Conservation (phyloP, 257 asterid species). For the Osmanthus fragrans region DNA sequence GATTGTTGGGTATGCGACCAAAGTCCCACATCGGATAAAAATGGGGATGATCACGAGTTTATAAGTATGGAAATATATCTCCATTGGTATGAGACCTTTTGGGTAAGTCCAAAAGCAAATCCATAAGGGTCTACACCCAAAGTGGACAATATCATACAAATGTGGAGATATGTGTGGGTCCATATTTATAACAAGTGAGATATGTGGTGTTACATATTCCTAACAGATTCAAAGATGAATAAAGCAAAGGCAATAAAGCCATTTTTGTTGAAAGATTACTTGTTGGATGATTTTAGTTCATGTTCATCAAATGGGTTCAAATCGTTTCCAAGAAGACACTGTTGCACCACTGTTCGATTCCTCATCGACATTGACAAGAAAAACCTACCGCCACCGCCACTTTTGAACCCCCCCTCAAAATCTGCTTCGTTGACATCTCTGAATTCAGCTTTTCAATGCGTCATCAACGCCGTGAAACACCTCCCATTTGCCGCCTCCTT, state of each 20-base stretch:
- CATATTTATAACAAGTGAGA: too few relatives aligned
- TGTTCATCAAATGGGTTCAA: constrained; percentile 52
- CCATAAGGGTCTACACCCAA: too few relatives aligned
- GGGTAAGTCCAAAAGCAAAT: too few relatives aligned
- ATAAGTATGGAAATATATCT: too few relatives aligned
- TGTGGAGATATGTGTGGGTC: too few relatives aligned
- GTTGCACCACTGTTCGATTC: constrained; percentile 43
- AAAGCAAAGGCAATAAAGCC: constrained; percentile 25
- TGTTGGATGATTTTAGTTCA: constrained; percentile 48
- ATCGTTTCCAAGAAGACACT: constrained; percentile 40
- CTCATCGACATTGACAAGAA: constrained; percentile 38
- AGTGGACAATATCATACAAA: too few relatives aligned
- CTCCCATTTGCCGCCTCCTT: constrained; percentile 35
- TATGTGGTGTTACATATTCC: too few relatives aligned
- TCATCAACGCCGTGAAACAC: constrained; percentile 60
- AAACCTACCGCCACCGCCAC: constrained; percentile 1
- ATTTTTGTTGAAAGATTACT: constrained; percentile 43
- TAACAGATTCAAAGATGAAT: background rate
- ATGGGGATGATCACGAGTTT: too few relatives aligned
- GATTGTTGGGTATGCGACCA: too few relatives aligned
- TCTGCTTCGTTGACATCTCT: constrained; percentile 17
- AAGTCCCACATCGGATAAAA: too few relatives aligned
- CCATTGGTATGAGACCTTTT: too few relatives aligned
- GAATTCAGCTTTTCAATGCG: constrained; percentile 53
- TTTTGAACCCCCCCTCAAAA: constrained; percentile 25